Percentiles rank a stretch among this genome's conserved stretches.
These are phyloP conservation scores for Didymellaceae sp. DNA, from an alignment of 2,329 filamentous ascomycete species.

Conservation along the genomic window DNA sequence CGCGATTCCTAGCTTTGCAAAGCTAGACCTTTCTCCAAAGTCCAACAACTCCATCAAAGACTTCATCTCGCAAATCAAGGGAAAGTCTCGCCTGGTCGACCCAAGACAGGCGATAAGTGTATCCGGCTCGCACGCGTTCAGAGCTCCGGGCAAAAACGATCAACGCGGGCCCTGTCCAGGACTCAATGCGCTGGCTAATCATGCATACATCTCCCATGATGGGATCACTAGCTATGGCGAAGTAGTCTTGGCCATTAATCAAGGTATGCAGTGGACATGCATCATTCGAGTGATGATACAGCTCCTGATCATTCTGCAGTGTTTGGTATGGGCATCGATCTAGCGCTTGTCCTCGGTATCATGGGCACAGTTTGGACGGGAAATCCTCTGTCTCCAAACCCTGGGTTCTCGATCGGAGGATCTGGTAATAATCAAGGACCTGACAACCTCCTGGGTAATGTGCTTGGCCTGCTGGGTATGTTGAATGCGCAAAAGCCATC, in stretches of 20 bases:
- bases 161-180: slow-evolving; percentile 53
- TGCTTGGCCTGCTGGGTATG: slow-evolving; percentile 52
- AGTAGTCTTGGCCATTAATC: slow-evolving; percentile 50
- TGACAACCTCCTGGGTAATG: slow-evolving; percentile 51
- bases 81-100: too few relatives aligned
- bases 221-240: slow-evolving; percentile 52
- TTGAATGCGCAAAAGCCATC: slow-evolving; percentile 32
- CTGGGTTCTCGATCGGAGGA: slow-evolving; percentile 60
- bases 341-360: slow-evolving; percentile 49
- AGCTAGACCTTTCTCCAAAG: too few relatives aligned
- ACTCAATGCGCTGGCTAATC: slow-evolving; percentile 52
- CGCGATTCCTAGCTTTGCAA: too few relatives aligned
- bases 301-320: too few relatives aligned
- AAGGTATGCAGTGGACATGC: slow-evolving; percentile 44
- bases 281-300: too few relatives aligned
- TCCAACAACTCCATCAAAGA: too few relatives aligned
- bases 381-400: slow-evolving; percentile 58
- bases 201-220: slow-evolving; percentile 37
- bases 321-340: slow-evolving; percentile 54
- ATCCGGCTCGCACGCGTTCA: slow-evolving; percentile 34
- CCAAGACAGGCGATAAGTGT: slow-evolving; percentile 38
- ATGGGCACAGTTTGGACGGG: slow-evolving; percentile 59
- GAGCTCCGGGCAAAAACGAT: slow-evolving; percentile 47
- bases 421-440: slow-evolving; percentile 36
- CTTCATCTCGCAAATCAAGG: too few relatives aligned